Evolutionary conservation across 2,329 filamentous ascomycete genomes (phyloP).

Genomic region (Blumeria graminis): DNA sequence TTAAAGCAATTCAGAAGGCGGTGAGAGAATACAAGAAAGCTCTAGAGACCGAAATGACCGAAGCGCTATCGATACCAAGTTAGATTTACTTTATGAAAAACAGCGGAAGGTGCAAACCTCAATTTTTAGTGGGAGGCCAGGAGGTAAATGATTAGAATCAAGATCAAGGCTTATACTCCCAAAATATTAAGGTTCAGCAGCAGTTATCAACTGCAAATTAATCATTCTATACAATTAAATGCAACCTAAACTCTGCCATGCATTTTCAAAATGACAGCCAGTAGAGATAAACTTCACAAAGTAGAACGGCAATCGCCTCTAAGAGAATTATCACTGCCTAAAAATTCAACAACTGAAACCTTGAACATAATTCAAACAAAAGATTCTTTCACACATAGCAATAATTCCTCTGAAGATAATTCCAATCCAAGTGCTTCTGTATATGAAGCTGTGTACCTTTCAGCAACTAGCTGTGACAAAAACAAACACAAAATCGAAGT

Average conservation of each 20-base stretch:
- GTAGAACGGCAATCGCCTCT: not conserved
- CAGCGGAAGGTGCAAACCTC: not conserved
- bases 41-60: constrained; percentile 31
- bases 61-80: constrained; percentile 2
- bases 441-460: constrained; percentile 17
- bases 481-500: constrained; percentile 7
- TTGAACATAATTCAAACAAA: constrained; percentile 14
- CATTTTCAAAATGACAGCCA: not conserved
- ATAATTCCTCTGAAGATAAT: constrained; percentile 17
- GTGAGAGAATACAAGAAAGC: constrained; percentile 46
- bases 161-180: too few relatives aligned
- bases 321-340: constrained; percentile 7
- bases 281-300: not conserved
- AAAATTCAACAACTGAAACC: constrained; percentile 4
- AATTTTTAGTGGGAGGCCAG: too few relatives aligned
- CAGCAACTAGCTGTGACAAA: constrained; percentile 14
- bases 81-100: not conserved
- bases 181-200: too few relatives aligned
- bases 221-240: too few relatives aligned
- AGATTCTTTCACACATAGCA: constrained; percentile 10
- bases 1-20: constrained; percentile 46
- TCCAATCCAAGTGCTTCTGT: constrained; percentile 18
- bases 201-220: too few relatives aligned
- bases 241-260: too few relatives aligned
- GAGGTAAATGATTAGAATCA: too few relatives aligned